Percentiles rank a stretch among this genome's conserved stretches.
These are phyloP conservation scores for Nitzschia sp. DNA, from an alignment of 108 stramenopile genomes.

Conservation along the genomic window DNA sequence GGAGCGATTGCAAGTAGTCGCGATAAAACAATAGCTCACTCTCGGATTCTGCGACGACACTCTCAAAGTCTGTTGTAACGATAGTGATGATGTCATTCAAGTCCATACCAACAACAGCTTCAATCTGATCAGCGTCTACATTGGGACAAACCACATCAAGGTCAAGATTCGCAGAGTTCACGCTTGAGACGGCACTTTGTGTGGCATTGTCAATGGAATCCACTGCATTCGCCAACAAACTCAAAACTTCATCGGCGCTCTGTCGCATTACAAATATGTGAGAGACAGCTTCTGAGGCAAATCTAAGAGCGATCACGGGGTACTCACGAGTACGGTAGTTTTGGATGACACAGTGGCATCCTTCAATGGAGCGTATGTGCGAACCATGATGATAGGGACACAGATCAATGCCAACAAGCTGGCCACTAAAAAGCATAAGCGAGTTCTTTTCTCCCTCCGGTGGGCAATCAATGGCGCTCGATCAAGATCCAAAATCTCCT, in stretches of 20 bases:
- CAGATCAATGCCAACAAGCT: slow-evolving; percentile 31
- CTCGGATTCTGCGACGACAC: slow-evolving; percentile 3
- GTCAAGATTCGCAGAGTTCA: slow-evolving; percentile 10
- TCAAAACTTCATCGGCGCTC: slow-evolving; percentile 16
- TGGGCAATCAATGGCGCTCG: slow-evolving; percentile 6
- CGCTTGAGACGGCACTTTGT: slow-evolving; percentile 4
- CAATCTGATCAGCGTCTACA: slow-evolving; percentile 12
- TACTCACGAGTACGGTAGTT: slow-evolving; percentile 17
- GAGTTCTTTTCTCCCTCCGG: slow-evolving; percentile 30
- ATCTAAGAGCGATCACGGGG: not conserved
- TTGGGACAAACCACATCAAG: slow-evolving; percentile 33
- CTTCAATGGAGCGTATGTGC: slow-evolving; percentile 33
- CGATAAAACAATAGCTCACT: slow-evolving; percentile 2
- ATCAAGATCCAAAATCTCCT: not conserved
- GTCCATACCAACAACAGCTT: slow-evolving; percentile 30
- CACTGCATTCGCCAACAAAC: slow-evolving; percentile 17
- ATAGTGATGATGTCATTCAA: slow-evolving; percentile 17
- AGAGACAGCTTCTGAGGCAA: not conserved
- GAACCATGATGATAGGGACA: slow-evolving; percentile 29
- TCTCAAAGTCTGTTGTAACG: slow-evolving; percentile 13
- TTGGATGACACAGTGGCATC: slow-evolving; percentile 16
- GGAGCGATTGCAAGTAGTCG: slow-evolving; percentile 6
- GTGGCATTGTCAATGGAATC: slow-evolving; percentile 19
- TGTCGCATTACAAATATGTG: not conserved
- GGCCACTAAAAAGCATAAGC: slow-evolving; percentile 31